These are phyloP conservation scores for Mucor saturninus DNA, from an alignment of 371 early-diverging fungal genomes.

Conservation along the genomic window DNA sequence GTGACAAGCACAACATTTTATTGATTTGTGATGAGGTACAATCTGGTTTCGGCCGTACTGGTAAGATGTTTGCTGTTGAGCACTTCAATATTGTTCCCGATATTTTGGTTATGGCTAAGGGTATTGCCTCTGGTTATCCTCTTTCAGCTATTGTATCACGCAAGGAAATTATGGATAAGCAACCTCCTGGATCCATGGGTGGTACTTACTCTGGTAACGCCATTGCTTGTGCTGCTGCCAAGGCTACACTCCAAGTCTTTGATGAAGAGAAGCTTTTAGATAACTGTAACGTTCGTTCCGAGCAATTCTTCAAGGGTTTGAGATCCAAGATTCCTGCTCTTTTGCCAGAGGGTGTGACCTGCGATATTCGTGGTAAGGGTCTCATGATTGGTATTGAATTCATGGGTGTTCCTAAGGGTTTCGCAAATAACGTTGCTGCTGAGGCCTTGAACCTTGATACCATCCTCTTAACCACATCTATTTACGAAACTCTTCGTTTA, in stretches of 20 bases:
- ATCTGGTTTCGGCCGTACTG: constrained; percentile 47
- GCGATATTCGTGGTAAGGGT: constrained; percentile 62
- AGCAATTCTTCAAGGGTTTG: constrained; percentile 53
- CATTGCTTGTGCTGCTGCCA: constrained; percentile 58
- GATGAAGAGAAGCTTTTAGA: constrained; percentile 48
- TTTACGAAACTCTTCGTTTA: constrained; percentile 61
- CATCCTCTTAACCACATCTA: constrained; percentile 58
- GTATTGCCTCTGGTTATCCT: constrained; percentile 60
- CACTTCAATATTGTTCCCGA: constrained; percentile 51
- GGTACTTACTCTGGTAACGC: constrained; percentile 60
- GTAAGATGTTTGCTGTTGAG: constrained; percentile 56
- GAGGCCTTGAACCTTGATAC: constrained; percentile 55
- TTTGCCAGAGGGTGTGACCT: constrained; percentile 44
- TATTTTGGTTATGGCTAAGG: constrained; percentile 63
- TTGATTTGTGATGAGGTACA: constrained; percentile 51
- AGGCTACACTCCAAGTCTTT: constrained; percentile 51
- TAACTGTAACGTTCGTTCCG: constrained; percentile 50
- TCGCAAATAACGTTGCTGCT: constrained; percentile 39
- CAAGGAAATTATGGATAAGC: constrained; percentile 51
- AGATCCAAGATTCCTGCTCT: constrained; percentile 42
- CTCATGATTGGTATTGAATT: constrained; percentile 69
- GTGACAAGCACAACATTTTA: constrained; percentile 53
- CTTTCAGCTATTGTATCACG: constrained; percentile 52
- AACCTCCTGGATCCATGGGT: constrained; percentile 57
- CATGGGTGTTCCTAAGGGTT: constrained; percentile 46